Conservation (phyloP, 371 early-diverging fungal species). For the Choanephora cucurbitarum region DNA sequence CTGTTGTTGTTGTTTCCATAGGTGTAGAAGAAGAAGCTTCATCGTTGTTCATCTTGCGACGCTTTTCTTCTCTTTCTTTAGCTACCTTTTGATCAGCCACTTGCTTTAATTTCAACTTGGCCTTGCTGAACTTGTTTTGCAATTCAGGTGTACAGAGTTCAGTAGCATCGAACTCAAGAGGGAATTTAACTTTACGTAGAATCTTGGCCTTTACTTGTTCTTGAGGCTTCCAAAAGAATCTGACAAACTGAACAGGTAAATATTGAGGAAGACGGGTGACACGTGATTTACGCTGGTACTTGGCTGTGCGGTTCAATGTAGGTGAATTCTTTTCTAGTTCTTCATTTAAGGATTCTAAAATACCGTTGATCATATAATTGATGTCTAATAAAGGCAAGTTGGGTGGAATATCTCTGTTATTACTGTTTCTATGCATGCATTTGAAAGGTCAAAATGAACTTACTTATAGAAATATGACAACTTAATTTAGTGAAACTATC, state of each 20-base stretch:
- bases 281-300: slow-evolving; percentile 74
- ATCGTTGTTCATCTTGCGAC: slow-evolving; percentile 52
- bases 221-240: slow-evolving; percentile 95
- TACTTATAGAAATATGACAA: slow-evolving; percentile 80
- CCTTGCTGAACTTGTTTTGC: slow-evolving; percentile 74
- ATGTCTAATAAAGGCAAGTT: slow-evolving; percentile 43
- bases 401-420: too few species aligned
- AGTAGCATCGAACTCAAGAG: slow-evolving; percentile 85
- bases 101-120: slow-evolving; percentile 71
- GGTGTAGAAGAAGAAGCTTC: slow-evolving; percentile 33
- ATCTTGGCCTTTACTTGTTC: slow-evolving; percentile 93
- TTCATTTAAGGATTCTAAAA: slow-evolving; percentile 70
- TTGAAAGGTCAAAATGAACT: not conserved
- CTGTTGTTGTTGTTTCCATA: slow-evolving; percentile 30
- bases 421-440: too few species aligned
- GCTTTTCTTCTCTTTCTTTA: slow-evolving; percentile 71
- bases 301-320: slow-evolving; percentile 75
- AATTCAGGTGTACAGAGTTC: slow-evolving; percentile 88
- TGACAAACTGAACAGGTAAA: slow-evolving; percentile 87
- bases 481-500: slow-evolving; percentile 82
- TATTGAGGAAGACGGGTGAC: slow-evolving; percentile 89
- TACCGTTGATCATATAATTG: slow-evolving; percentile 73
- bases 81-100: slow-evolving; percentile 71
- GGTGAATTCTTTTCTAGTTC: slow-evolving; percentile 89
- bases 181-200: slow-evolving; percentile 87